Evolutionary conservation across 306 rosid species (phyloP), one percentile per base, ranked within the genome.

Genomic region (Hippophae tibetana): DNA sequence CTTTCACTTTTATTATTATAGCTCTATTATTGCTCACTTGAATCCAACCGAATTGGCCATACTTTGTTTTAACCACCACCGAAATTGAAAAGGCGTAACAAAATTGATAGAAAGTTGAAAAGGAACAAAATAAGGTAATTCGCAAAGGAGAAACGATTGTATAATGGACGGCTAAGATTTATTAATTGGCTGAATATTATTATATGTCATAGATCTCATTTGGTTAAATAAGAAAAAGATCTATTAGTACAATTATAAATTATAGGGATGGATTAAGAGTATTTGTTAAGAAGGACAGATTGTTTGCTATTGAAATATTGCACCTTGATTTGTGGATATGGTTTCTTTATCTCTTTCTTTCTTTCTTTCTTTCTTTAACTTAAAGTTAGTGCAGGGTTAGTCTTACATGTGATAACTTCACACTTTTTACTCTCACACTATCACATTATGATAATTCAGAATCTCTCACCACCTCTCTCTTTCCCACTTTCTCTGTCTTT

Each of bases 321-420:
- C 3, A 31, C 5, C 38, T 31, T 31, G 38, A 31, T 4, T 31
- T 31, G 38, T 31, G 38, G 38, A 31, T 31, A 31, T 31, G 38
- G 38, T 31, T 31, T 31, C 38, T 31, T 31, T 31, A 1, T 31
- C 5, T 31, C 38, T 31, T 31, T 31, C 3, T 31, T 31, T 31
- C 38, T 2, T 31, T 31, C 38, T n/a, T n/a, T n/a, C n/a, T n/a
- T n/a, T n/a, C n/a, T n/a, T n/a, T n/a, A 31, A 31, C 38, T 31
- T 31, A 31, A 31, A 31, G 38, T 31, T 31, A 4, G 3, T 31
- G 38, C 38, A 31, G 38, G 38, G 38, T 31, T 31, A 31, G 65
- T 52, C 62, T 50, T 64, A 71, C 84, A 81, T 83, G 85, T 81
- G 87, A 86, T 40, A 31, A 72, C 57, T 73, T 64, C 80, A 80